Conservation (phyloP, 1,284 basidiomycete species). For the Malassezia sympodialis region DNA sequence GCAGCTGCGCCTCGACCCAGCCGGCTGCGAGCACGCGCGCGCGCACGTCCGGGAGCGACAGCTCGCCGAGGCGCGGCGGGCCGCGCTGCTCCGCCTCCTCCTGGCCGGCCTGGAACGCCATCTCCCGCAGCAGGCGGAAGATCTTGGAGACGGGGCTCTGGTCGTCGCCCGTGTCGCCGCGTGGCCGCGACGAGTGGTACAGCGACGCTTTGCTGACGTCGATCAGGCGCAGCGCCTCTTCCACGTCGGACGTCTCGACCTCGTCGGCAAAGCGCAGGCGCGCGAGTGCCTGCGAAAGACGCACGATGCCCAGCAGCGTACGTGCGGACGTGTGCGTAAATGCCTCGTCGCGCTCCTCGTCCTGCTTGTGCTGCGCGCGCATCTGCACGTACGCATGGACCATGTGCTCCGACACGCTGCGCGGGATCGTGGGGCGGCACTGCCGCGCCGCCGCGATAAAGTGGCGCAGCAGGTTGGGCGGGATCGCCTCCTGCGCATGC, state of each 20-base stretch:
- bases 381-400: slow-evolving; percentile 91
- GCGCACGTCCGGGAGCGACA: slow-evolving; percentile 24
- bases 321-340: slow-evolving; percentile 94
- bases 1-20: slow-evolving; percentile 31
- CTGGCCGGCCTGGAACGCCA: slow-evolving; percentile 19
- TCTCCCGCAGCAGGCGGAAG: slow-evolving; percentile 43
- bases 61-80: slow-evolving; percentile 14
- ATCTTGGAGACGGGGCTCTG: slow-evolving; percentile 35
- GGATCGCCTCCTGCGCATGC: slow-evolving; percentile 60
- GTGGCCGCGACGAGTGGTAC: slow-evolving; percentile 21
- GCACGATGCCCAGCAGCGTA: slow-evolving; percentile 85
- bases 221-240: slow-evolving; percentile 93
- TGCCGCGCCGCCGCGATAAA: slow-evolving; percentile 91
- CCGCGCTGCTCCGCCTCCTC: slow-evolving; percentile 8
- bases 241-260: slow-evolving; percentile 79
- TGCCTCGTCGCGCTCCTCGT: slow-evolving; percentile 75
- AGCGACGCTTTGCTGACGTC: slow-evolving; percentile 87
- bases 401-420: slow-evolving; percentile 78
- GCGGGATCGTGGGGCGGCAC: slow-evolving; percentile 74
- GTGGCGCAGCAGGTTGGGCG: slow-evolving; percentile 80
- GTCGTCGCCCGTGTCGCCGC: slow-evolving; percentile 21
- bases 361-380: slow-evolving; percentile 81
- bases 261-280: slow-evolving; percentile 71
- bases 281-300: slow-evolving; percentile 86
- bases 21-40: slow-evolving; percentile 28